These are phyloP conservation scores for Cryptococcus wingfieldii DNA, from an alignment of 1,284 basidiomycete genomes.

Conservation along the genomic window DNA sequence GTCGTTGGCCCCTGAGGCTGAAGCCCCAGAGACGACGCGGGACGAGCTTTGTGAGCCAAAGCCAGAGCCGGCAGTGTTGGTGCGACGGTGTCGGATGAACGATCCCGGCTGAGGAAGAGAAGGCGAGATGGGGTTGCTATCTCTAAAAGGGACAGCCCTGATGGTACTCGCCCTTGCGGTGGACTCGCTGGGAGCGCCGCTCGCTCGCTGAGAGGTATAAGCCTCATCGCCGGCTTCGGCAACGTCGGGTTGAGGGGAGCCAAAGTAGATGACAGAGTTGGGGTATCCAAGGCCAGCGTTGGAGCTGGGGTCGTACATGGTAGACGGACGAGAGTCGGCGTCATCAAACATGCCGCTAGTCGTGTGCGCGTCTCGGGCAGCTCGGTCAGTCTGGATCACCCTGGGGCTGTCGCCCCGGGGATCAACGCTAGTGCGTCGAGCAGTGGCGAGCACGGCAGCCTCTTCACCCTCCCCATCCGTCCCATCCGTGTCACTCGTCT, in stretches of 20 bases:
- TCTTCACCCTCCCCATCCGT: constrained; percentile 39
- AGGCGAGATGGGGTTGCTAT: constrained; percentile 34
- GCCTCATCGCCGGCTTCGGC: constrained; percentile 2
- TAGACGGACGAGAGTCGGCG: constrained; percentile 33
- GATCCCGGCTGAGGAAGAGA: constrained; percentile 41
- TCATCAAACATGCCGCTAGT: constrained; percentile 34
- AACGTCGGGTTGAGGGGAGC: constrained; percentile 18
- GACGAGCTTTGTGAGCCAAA: constrained; percentile 5
- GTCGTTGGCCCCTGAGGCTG: constrained; percentile 16
- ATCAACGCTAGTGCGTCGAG: constrained; percentile 19
- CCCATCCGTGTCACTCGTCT: constrained; percentile 36
- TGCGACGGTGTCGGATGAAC: constrained; percentile 27
- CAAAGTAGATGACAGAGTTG: constrained; percentile 38
- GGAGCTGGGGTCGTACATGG: constrained; percentile 20
- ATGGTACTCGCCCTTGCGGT: constrained; percentile 29
- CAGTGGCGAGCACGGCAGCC: constrained; percentile 37
- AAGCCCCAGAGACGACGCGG: constrained; percentile 7
- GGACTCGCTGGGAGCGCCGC: constrained; percentile 4
- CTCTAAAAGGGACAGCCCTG: constrained; percentile 25
- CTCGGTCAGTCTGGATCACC: constrained; percentile 8
- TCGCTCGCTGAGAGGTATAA: constrained; percentile 9
- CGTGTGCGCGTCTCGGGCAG: constrained; percentile 1
- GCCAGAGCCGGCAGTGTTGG: constrained; percentile 10
- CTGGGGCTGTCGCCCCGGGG: constrained; percentile 27
- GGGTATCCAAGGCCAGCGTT: constrained; percentile 40